Base-by-base conservation (phyloP, 176 grass and related monocot species). In the Tillandsia leiboldiana region DNA sequence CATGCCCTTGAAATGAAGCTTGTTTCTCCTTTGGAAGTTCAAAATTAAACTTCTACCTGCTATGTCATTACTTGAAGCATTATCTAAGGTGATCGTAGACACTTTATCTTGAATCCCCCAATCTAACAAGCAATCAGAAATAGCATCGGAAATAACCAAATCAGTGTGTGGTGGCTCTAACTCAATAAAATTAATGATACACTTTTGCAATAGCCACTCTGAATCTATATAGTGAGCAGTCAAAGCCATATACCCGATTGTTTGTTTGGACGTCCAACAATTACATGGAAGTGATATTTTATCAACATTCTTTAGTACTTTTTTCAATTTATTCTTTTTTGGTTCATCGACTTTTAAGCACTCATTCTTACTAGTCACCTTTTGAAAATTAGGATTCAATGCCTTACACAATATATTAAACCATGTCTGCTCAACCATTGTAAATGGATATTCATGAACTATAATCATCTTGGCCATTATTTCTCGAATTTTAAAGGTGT, bases 71-170 rank as follows among this genome's bases (percentile, higher is more conserved):
- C 2, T 18, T 3, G 13, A 58, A 7, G 53, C 53, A 58, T 58
- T 58, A 17, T 58, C 13, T 53, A 71, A 71, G 9, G 69, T 71
- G 22, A 71, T 71, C 1, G 69, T 53, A 8, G 48, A 14, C 12
- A 71, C 51, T 53, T 71, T 71, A 71, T 50, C 18, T 22, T 71
- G 11, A 53, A 71, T 71, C 11, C 13, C 17, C 69, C 69, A 71
- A 49, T 52, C 48, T 12, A 48, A 23, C 1, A 71, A 12, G 15
- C 48, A 48, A 26, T 54, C 69, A 12, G 12, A 17, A 71, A 54
- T 71, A 51, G 69, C 69, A 71, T 71, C 14, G 2, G 69, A 50
- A 56, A 71, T 71, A 50, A 54, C 28, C 3, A 51, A 11, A 9
- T 49, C 49, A 71, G 2, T 71, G 12, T 71, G 69, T 4, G 69